Conservation (phyloP, 116 monocot genomes). For the Trichopus zeylanicus region DNA sequence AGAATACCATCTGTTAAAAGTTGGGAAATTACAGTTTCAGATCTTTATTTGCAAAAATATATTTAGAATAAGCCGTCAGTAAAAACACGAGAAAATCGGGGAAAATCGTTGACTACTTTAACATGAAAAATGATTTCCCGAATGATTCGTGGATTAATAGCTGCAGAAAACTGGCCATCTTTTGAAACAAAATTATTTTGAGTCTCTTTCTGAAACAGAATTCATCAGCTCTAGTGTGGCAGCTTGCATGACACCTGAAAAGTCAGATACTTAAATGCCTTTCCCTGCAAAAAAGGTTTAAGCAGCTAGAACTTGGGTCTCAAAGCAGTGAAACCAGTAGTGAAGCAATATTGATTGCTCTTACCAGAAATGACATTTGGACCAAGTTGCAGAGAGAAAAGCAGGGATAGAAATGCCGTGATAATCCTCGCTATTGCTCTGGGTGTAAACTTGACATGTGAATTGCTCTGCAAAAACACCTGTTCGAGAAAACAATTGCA, state of each 20-base stretch:
- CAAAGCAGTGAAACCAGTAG: background rate
- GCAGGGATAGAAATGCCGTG: constrained; percentile 94
- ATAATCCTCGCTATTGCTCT: constrained; percentile 92
- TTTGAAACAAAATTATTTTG: too few relatives aligned
- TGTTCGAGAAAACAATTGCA: constrained; percentile 12
- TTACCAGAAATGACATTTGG: constrained; percentile 86
- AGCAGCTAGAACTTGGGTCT: too few relatives aligned
- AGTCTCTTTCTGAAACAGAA: constrained; percentile 37
- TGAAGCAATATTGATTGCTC: too few relatives aligned
- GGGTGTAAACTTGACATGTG: constrained; percentile 69
- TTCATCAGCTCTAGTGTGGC: constrained; percentile 70
- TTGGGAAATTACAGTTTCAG: too few relatives aligned
- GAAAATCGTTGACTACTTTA: too few relatives aligned
- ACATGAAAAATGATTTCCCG: too few relatives aligned
- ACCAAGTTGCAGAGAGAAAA: constrained; percentile 79
- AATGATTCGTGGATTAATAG: too few relatives aligned
- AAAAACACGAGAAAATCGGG: too few relatives aligned
- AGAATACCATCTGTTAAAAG: too few relatives aligned
- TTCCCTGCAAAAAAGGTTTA: constrained; percentile 45
- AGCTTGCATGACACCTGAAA: constrained; percentile 75
- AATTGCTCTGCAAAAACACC: constrained; percentile 90
- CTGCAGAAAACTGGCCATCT: too few relatives aligned
- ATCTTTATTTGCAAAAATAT: too few relatives aligned
- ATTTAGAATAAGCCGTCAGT: too few relatives aligned
- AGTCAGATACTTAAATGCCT: constrained; percentile 65